Evolutionary conservation across 805 yeast genomes (phyloP), one percentile per base, ranked within the genome.

Genomic region (Candida lessepsii): DNA sequence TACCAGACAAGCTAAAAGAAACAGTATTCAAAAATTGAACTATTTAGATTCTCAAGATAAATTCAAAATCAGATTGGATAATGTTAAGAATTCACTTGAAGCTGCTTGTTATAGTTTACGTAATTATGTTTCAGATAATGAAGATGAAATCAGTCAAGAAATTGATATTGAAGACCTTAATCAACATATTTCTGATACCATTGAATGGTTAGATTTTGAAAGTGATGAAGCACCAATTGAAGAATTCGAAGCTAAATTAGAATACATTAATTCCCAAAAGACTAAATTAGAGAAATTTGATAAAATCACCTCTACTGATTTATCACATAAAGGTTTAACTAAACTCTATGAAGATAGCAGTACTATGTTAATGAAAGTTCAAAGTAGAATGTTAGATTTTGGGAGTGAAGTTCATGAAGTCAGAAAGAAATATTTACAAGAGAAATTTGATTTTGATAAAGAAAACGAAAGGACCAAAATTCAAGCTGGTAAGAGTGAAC

Each of bases 171-270:
- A 40, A 9, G 47, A 45, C 6, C 47, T 52, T 25, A 42, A 49
- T 20, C 25, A 38, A 0, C 46, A 65, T 5, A 75, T 83, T 4
- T 41, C 65, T 11, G 80, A 76, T 9, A 61, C 69, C 18, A 62
- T 85, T 33, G 91, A 83, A 44, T 87, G 96, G 96, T 64, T 88
- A 27, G 95, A 87, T 36, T 78, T 76, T 51, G 88, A 80, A 13
- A 72, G 86, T 26, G 84, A 76, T 39, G 67, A 63, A 16, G 75
- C 85, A 1, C 47, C 59, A 3, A 11, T 55, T 15, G 53, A 54
- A 3, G 64, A 59, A 5, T 45, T 67, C 9, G 39, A 52, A 31
- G 52, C 41, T 8, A 67, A 62, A 46, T 37, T 53, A 15, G 39
- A 46, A n/a, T 50, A 48, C 19, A 35, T 67, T 5, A 25, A 42